Evolutionary conservation across 108 stramenopile genomes (phyloP), one percentile per base, ranked within the genome.

Genomic region (Skeletonema marinoi): DNA sequence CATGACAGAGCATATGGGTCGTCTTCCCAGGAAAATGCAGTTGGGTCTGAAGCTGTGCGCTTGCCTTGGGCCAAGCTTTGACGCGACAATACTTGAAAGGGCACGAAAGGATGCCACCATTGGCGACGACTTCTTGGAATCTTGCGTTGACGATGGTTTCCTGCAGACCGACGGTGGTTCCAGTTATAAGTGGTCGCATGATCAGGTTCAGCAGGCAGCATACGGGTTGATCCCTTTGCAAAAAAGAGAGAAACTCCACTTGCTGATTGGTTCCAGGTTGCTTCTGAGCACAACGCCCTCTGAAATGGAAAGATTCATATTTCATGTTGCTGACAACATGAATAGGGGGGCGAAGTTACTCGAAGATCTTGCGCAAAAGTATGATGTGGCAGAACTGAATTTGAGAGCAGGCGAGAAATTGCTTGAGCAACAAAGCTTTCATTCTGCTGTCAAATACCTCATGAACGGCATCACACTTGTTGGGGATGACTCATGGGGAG

Each of bases 121-220:
- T 44, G 60, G 70, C n/a, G 68, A 78, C 14, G 29, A 81, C 6
- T 71, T 84, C 21, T 64, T 90, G 7, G 74, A 72, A 17, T 58
- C 61, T 38, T 74, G 72, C 41, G 56, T 73, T 3, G 78, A 73
- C 9, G n/a, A 54, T 60, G 74, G 71, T 12, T 66, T 74, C 35
- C 36, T 78, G 16, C 77, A 44, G 21, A 36, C 21, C 25, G 25
- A 68, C 8, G 61, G 73, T 19, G 77, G 71, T n/a, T 77, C 68
- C 9, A 62, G 11, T 32, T 86, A 85, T 68, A 48, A 25, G 29
- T 90, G 87, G 74, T 68, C 88, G 8, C 88, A 91, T 62, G 88
- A 89, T 68, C 76, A 83, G 44, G 69, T 89, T 17, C 88, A 89
- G 60, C 85, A 88, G 56, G 88, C 90, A 13, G 82, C 87, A 12